Conservation (phyloP, 1,284 basidiomycete species). For the Irpex sp. region DNA sequence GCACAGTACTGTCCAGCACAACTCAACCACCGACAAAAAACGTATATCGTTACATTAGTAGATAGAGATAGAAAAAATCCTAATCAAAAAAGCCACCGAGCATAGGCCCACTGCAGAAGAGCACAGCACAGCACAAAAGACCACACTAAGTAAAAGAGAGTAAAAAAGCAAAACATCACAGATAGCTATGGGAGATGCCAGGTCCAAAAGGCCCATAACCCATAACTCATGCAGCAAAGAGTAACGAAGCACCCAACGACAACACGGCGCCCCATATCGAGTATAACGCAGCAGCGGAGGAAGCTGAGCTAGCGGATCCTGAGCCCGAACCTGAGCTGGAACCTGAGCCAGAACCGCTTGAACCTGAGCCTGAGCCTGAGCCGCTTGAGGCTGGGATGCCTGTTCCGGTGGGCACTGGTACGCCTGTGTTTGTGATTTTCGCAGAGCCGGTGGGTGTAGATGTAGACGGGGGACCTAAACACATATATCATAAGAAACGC, state of each 20-base stretch:
- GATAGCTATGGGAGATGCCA: no score
- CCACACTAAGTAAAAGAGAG: no score
- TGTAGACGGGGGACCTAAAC: not conserved
- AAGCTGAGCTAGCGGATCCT: not conserved
- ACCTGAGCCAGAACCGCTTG: not conserved
- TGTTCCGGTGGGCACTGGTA: conserved; percentile 15
- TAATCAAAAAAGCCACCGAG: not conserved
- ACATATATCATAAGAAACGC: no score
- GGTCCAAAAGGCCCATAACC: no score
- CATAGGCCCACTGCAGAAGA: not conserved
- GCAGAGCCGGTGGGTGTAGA: conserved; percentile 16
- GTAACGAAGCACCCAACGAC: conserved; percentile 6
- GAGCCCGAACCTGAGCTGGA: not conserved
- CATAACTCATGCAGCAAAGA: conserved; percentile 1
- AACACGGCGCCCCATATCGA: conserved; percentile 6
- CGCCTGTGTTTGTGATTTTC: conserved; percentile 15
- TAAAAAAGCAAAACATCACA: no score
- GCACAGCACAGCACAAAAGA: not conserved
- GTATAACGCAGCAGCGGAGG: not conserved
- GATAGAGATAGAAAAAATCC: not conserved
- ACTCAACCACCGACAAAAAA: not conserved
- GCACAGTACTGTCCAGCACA: no score
- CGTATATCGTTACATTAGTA: not conserved
- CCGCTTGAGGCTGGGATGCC: not conserved
- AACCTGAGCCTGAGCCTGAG: no score